Base-by-base conservation (phyloP, 2,329 filamentous ascomycete genomes). In the Stachybotrys echinatus region DNA sequence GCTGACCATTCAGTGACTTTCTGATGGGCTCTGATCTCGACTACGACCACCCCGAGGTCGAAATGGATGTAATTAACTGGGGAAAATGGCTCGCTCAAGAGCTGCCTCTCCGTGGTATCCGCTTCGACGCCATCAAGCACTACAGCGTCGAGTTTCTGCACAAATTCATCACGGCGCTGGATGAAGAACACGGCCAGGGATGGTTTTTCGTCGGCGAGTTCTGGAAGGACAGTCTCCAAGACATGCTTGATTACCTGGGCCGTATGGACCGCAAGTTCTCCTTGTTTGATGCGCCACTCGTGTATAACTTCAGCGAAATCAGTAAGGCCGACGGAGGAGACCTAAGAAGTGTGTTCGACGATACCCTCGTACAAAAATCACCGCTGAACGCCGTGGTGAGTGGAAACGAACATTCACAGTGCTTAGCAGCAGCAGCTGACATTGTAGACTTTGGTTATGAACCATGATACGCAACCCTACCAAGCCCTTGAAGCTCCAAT, bases 21-120 rank as follows among this genome's bases (percentile, higher is more conserved):
- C 74, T 89, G 17, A 88, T 89, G 83, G 88, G 87, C 57, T 81
- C 83, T 6, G 82, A 89, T 62, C 64, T 89, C 38, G 85, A 89
- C 64, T 85, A 86, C 62, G 66, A 70, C 3, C 76, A 87, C 50
- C 73, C 74, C 0, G 85, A 87, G 56, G 85, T 89, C 10, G 72
- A 75, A 31, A 65, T 75, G 4, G 87, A 89, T 55, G 76, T 88
- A 4, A 71, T 84, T 48, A 73, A 75, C 47, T 89, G 86, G 87
- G 83, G 81, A 2, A 69, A 76, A 5, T 90, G 87, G 87, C 73
- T 90, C 50, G 75, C 78, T 1, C 69, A 77, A 6, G 72, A 84
- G 52, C 61, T 88, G 0, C 77, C 79, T 0, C 68, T 89, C 12
- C 74, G 77, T 53, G 86, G 85, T 1, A 84, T 89, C 63, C 75